phyloP scores from a whole-genome alignment of 2,329 filamentous ascomycete genomes.

The Fulvia fulva region DNA sequence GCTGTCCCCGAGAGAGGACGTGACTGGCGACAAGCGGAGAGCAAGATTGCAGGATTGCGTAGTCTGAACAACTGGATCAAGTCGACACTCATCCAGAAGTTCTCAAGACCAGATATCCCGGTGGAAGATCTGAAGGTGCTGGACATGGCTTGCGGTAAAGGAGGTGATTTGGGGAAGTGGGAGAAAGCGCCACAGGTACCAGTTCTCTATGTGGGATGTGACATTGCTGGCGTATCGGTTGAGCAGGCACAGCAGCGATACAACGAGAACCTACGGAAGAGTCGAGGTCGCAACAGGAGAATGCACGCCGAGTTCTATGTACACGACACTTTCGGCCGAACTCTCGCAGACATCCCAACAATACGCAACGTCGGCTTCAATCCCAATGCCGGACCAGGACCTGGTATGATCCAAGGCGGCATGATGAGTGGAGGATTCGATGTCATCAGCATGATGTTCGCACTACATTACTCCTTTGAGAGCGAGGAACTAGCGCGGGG shows the following conservation, averaged over 20 bases:
- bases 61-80: conserved; percentile 99
- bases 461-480: conserved; percentile 98
- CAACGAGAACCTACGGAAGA: conserved; percentile 38
- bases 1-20: conserved; percentile 87
- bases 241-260: conserved; percentile 86
- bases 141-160: conserved; percentile 95
- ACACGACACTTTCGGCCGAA: conserved; percentile 89
- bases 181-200: conserved; percentile 86
- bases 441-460: conserved; percentile 98
- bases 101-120: conserved; percentile 53
- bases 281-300: conserved; percentile 42
- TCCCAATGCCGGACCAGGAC: conserved; percentile 58
- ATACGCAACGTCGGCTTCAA: conserved; percentile 86
- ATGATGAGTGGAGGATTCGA: conserved; percentile 77
- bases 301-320: conserved; percentile 78
- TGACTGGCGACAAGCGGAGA: conserved; percentile 91
- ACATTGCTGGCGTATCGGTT: conserved; percentile 89
- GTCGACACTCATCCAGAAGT: conserved; percentile 94
- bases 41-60: conserved; percentile 88
- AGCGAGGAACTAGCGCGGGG: conserved; percentile 81
- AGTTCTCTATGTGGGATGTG: conserved; percentile 89
- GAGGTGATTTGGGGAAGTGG: conserved; percentile 94
- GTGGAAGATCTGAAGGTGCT: conserved; percentile 69
- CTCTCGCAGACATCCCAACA: conserved; percentile 75
- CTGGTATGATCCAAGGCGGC: conserved; percentile 59